Evolutionary conservation across 306 rosid species (phyloP), one percentile per base, ranked within the genome.

Genomic region (Leucaena leucocephala): DNA sequence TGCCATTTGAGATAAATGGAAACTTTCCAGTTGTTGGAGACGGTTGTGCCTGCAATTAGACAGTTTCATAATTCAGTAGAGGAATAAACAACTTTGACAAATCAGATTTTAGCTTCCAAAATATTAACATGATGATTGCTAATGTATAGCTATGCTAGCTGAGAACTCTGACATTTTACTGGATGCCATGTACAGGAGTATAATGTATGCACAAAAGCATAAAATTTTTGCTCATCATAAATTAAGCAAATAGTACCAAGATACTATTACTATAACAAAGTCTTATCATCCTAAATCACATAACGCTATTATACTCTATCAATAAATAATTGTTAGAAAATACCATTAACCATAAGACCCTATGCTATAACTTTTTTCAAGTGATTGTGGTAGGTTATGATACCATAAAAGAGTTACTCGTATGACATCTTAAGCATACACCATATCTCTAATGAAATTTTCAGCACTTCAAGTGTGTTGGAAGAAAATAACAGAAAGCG

Each of bases 1-100:
- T 82, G 49, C 87, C 85, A 59, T 87, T 88, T 59, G 93, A 38
- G 69, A 78, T 40, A 70, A 94, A 92, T 9, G 87, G 82, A 75
- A 89, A 89, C 81, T 90, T 94, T 42, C 98, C 98, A 12, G 97
- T 94, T 75, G 97, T 94, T 81, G 98, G 98, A 81, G 98, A 94
- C 76, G 90, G 97, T 69, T 94, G 98, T 73, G 92, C 97, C 97
- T 94, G 92, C 89, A 79, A 81, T 71, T 74, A 59, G 69, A 86
- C 76, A 82, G 84, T 75, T 84, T 73, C 87, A 85, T 62, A 82
- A 62, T 79, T 84, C 78, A 85, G 68, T 15, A 73, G 11, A 42
- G 62, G 45, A 55, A 62, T 66, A 39, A 83, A 66, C 70, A 74
- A 77, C 39, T 42, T 61, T 74, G 57, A 49, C 8, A 71, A 77